Evolutionary conservation across 257 asterid genomes (phyloP).

Genomic region (Solanum virginianum): DNA sequence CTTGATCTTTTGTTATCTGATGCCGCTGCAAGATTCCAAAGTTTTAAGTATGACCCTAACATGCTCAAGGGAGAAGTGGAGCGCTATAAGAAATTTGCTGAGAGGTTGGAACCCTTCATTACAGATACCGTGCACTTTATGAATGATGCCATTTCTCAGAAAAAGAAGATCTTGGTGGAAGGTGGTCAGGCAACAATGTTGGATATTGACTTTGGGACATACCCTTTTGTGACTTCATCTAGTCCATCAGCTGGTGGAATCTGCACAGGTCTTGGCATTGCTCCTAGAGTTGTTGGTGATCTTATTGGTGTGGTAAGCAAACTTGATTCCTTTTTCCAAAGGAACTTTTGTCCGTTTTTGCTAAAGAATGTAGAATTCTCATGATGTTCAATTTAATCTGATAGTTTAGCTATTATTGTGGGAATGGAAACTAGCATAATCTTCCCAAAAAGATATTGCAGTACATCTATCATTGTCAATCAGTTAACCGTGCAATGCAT

Average conservation of each 20-base stretch:
- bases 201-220: slow-evolving; percentile 87
- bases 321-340: neutral
- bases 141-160: slow-evolving; percentile 55
- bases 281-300: slow-evolving; percentile 84
- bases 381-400: neutral
- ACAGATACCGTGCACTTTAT: slow-evolving; percentile 77
- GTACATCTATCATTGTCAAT: neutral
- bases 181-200: slow-evolving; percentile 99
- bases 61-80: slow-evolving; percentile 81
- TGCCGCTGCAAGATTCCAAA: slow-evolving; percentile 71
- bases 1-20: slow-evolving; percentile 70
- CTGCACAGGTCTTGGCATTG: slow-evolving; percentile 93
- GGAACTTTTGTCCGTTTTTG: neutral
- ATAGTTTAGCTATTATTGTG: neutral
- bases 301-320: slow-evolving; percentile 81
- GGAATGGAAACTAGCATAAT: neutral
- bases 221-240: slow-evolving; percentile 91
- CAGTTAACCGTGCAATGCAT: neutral
- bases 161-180: slow-evolving; percentile 73
- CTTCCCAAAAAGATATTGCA: neutral
- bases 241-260: slow-evolving; percentile 97
- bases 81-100: slow-evolving; percentile 53
- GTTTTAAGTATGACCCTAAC: slow-evolving; percentile 58
- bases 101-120: slow-evolving; percentile 73
- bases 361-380: neutral